Evolutionary conservation across 108 stramenopile species (phyloP).

Genomic region (Fistulifera solaris): DNA sequence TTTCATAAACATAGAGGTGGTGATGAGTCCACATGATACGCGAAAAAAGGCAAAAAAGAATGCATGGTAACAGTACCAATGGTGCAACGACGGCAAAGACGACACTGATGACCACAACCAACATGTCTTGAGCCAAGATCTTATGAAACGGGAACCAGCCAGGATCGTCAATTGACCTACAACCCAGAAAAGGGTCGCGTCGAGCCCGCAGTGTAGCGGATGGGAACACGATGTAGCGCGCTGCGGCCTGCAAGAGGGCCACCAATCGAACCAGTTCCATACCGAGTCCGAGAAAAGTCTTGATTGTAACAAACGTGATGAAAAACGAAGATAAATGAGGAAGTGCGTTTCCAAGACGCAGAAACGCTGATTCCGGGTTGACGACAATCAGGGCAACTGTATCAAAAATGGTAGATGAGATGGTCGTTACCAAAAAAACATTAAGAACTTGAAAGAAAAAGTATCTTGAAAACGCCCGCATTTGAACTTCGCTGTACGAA

Average conservation of each 20-base stretch:
- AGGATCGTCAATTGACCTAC: slow-evolving; percentile 82
- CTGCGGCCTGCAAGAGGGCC: slow-evolving; percentile 47
- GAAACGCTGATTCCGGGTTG: slow-evolving; percentile 78
- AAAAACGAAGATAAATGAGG: slow-evolving; percentile 86
- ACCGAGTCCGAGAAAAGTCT: slow-evolving; percentile 82
- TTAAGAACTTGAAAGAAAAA: slow-evolving; percentile 86
- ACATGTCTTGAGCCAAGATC: slow-evolving; percentile 87
- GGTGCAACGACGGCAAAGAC: slow-evolving; percentile 90
- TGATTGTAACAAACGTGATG: slow-evolving; percentile 81
- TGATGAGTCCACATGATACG: slow-evolving; percentile 90
- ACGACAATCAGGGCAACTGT: slow-evolving; percentile 76
- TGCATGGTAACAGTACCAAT: slow-evolving; percentile 74
- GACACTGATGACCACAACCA: slow-evolving; percentile 81
- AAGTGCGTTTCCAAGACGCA: slow-evolving; percentile 79
- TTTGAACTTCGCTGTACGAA: slow-evolving; percentile 77
- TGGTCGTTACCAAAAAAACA: slow-evolving; percentile 85
- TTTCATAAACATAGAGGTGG: slow-evolving; percentile 84
- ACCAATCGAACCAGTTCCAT: slow-evolving; percentile 72
- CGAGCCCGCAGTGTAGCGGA: slow-evolving; percentile 68
- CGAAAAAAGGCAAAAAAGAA: slow-evolving; percentile 67
- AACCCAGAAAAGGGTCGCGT: slow-evolving; percentile 43
- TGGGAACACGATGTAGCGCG: slow-evolving; percentile 56
- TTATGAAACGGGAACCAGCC: slow-evolving; percentile 90
- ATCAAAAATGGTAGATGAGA: slow-evolving; percentile 86
- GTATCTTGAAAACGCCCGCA: slow-evolving; percentile 83